Percentiles rank a stretch among this genome's conserved stretches.
Conservation (phyloP, 2,329 filamentous ascomycete genomes). For the Talaromyces sp. region DNA sequence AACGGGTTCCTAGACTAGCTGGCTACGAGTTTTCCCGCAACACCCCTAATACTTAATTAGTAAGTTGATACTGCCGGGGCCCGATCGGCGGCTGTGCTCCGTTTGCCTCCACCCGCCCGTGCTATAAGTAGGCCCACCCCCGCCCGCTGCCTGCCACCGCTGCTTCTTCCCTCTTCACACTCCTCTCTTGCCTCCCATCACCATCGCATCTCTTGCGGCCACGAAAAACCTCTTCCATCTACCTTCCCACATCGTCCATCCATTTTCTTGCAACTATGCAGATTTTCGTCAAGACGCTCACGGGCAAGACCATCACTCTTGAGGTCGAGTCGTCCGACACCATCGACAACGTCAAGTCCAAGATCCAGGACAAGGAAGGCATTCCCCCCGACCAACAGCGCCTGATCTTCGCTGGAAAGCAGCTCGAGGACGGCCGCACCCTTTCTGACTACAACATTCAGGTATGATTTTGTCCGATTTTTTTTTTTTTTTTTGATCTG, state of each 20-base stretch:
- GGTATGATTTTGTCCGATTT: conserved; percentile 1
- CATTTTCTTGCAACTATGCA: conserved; percentile 60
- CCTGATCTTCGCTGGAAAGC: conserved; percentile 54
- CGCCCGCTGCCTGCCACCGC: conserved; percentile 4
- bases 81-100: conserved; percentile 7
- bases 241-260: conserved; percentile 9
- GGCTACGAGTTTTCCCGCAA: neutral
- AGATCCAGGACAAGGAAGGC: conserved; percentile 57
- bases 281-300: conserved; percentile 95
- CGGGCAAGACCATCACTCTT: conserved; percentile 52
- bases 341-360: conserved; percentile 54
- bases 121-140: conserved; percentile 28
- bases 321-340: conserved; percentile 46
- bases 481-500: neutral
- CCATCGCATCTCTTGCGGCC: neutral
- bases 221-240: neutral
- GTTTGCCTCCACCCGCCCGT: conserved; percentile 13
- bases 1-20: too few species aligned
- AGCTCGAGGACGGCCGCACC: conserved; percentile 53
- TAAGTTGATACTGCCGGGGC: neutral
- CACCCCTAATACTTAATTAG: too few species aligned
- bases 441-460: conserved; percentile 52
- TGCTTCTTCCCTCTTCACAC: conserved; percentile 17
- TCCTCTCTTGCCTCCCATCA: conserved; percentile 5
- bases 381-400: conserved; percentile 56